Evolutionary conservation across 805 yeast species (phyloP).

Genomic region (Spathaspora girioi): DNA sequence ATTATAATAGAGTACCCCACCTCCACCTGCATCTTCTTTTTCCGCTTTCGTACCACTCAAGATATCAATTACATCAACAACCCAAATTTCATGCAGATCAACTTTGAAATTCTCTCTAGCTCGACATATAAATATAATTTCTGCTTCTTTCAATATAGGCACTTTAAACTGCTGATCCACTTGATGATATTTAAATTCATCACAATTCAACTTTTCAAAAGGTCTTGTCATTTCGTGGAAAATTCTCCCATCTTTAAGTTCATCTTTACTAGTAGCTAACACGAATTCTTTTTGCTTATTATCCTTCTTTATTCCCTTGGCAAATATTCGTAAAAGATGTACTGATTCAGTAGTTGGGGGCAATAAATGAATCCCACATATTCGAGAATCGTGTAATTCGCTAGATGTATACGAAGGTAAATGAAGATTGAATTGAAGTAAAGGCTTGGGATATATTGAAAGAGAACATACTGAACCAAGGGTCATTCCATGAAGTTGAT

Average conservation of each 20-base stretch:
- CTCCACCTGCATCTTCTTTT: constrained; percentile 22
- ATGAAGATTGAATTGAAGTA: constrained; percentile 82
- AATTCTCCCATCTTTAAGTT: constrained; percentile 28
- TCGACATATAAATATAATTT: constrained; percentile 60
- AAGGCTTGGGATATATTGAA: constrained; percentile 71
- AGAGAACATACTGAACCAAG: constrained; percentile 83
- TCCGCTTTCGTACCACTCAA: constrained; percentile 14
- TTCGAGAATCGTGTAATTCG: constrained; percentile 49
- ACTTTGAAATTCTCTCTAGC: constrained; percentile 51
- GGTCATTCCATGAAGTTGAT: constrained; percentile 65
- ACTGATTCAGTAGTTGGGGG: constrained; percentile 58
- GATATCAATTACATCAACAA: constrained; percentile 69
- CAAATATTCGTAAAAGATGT: constrained; percentile 60
- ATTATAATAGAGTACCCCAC: constrained; percentile 66
- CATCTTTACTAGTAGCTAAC: constrained; percentile 23
- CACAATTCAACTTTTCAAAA: constrained; percentile 33
- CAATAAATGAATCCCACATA: constrained; percentile 73
- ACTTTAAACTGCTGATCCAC: constrained; percentile 16
- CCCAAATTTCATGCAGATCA: constrained; percentile 90
- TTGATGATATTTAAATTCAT: constrained; percentile 22
- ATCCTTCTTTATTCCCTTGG: constrained; percentile 53
- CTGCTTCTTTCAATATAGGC: constrained; percentile 58
- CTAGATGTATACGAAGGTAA: constrained; percentile 79
- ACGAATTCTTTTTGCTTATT: constrained; percentile 11
- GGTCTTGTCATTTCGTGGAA: constrained; percentile 53